Conservation (phyloP, 495 filamentous ascomycete genomes). For the Penicillium goetzii region DNA sequence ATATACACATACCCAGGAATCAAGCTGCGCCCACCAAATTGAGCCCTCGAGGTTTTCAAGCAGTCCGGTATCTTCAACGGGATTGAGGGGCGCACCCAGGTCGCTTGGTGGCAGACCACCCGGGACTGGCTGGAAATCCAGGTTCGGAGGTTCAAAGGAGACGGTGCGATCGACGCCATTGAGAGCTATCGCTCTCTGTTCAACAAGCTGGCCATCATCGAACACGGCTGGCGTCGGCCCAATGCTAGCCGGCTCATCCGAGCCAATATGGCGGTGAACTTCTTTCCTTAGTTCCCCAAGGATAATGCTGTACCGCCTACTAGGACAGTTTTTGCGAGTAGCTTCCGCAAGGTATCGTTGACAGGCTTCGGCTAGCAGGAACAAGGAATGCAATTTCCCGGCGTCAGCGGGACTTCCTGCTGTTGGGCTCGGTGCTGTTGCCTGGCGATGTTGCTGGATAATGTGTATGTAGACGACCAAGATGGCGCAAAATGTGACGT, state of each 20-base stretch:
- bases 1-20: conserved; percentile 34
- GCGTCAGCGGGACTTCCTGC: conserved; percentile 26
- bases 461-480: conserved; percentile 58
- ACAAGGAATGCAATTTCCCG: conserved; percentile 35
- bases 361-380: conserved; percentile 48
- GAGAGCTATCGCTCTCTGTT: conserved; percentile 9
- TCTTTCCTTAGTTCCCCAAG: conserved; percentile 51
- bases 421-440: conserved; percentile 29
- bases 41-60: conserved; percentile 36
- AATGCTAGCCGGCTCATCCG: conserved; percentile 17
- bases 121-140: conserved; percentile 26
- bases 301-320: conserved; percentile 56
- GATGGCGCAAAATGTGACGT: conserved; percentile 59
- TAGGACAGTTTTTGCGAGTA: conserved; percentile 53
- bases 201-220: conserved; percentile 6
- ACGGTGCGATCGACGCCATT: conserved; percentile 11
- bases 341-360: conserved; percentile 54
- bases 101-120: conserved; percentile 24
- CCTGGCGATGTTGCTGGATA: conserved; percentile 53
- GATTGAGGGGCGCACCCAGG: conserved; percentile 25
- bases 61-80: conserved; percentile 31
- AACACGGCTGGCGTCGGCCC: conserved; percentile 5
- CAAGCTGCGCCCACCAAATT: conserved; percentile 38
- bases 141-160: conserved; percentile 19
- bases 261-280: conserved; percentile 45